Conservation (phyloP, 176 grass and related monocot species). For the Coix lacrymajobi region DNA sequence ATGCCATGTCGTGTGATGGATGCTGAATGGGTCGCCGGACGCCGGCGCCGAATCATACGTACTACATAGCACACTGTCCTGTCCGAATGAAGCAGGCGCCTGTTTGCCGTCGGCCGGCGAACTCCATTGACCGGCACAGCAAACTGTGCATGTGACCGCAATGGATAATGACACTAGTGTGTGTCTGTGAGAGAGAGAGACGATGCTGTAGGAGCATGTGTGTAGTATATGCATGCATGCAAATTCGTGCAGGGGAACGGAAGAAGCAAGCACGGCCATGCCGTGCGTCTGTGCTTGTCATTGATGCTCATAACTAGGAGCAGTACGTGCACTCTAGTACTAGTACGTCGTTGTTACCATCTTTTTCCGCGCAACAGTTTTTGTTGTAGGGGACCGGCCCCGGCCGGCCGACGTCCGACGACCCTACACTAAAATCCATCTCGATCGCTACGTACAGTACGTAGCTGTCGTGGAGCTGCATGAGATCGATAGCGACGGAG, state of each 20-base stretch:
- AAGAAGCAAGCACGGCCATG: not conserved
- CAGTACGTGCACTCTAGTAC: not conserved
- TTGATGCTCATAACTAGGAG: not conserved
- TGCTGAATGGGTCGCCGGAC: too few species aligned
- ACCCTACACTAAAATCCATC: not conserved
- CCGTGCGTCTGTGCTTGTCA: not conserved
- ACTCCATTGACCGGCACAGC: not conserved
- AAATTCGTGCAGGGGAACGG: not conserved
- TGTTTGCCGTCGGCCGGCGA: not conserved
- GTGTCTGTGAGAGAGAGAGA: not conserved
- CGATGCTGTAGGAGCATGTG: too few species aligned
- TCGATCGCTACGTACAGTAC: not conserved
- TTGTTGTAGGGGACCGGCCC: not conserved
- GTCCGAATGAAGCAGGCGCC: not conserved
- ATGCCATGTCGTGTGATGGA: too few species aligned
- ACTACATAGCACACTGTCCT: not conserved
- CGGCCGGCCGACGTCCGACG: not conserved
- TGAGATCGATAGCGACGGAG: too few species aligned
- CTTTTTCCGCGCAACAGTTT: not conserved
- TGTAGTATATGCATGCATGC: not conserved
- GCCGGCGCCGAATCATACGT: not conserved
- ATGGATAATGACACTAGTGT: too few species aligned
- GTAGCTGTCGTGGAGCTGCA: too few species aligned
- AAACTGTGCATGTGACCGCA: not conserved
- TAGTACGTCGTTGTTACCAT: not conserved